A percentile compares a stretch with the other conserved stretches of the same genome.
These are phyloP conservation scores for Plasmodium berghei DNA, from an alignment of 169 alveolate genomes.

Conservation along the genomic window DNA sequence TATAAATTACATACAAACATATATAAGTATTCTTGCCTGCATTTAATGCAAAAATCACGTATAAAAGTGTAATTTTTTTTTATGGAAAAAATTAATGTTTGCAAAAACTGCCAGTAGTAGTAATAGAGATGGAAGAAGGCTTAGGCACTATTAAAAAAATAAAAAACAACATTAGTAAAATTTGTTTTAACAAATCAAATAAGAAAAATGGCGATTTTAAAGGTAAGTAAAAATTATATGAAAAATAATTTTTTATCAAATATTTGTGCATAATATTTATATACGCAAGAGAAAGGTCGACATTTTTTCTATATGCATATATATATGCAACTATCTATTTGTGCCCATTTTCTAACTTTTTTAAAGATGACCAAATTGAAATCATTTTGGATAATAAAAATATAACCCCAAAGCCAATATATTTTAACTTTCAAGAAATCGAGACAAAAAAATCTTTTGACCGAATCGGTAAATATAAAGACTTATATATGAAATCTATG, in stretches of 20 bases:
- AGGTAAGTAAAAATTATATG: slow-evolving; percentile 13
- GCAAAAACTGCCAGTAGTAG: neutral
- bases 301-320: neutral
- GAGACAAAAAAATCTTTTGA: slow-evolving; percentile 73
- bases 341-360: slow-evolving; percentile 1
- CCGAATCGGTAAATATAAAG: slow-evolving; percentile 49
- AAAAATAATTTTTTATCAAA: neutral
- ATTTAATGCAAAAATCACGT: neutral
- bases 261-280: neutral
- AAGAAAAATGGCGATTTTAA: slow-evolving; percentile 69
- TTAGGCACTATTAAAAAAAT: slow-evolving; percentile 43
- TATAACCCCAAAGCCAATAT: slow-evolving; percentile 75
- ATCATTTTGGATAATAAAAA: slow-evolving; percentile 68
- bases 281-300: neutral
- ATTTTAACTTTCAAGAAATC: slow-evolving; percentile 62
- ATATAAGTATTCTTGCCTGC: no score
- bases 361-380: slow-evolving; percentile 71
- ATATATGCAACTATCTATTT: neutral
- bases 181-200: slow-evolving; percentile 55
- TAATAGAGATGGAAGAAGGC: slow-evolving; percentile 43
- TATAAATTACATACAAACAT: no score
- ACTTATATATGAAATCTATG: neutral
- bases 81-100: neutral
- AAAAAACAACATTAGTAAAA: slow-evolving; percentile 61
- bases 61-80: slow-evolving; percentile 8